Evolutionary conservation across 2,329 filamentous ascomycete species (phyloP).

Genomic region (Corinectria fuckeliana): DNA sequence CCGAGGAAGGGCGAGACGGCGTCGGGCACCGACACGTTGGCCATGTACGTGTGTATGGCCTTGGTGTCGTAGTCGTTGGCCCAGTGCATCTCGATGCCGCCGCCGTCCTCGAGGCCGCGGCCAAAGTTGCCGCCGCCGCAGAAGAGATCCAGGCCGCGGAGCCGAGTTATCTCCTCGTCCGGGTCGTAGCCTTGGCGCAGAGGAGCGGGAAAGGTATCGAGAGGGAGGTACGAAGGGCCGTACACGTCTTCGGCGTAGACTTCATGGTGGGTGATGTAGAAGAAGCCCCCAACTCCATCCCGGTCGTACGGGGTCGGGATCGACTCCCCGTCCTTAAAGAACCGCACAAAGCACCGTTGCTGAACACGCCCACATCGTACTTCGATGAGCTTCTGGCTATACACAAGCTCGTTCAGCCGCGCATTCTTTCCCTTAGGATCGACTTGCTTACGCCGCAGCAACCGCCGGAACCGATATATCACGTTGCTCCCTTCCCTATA

Average conservation of each 20-base stretch:
- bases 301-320: conserved; percentile 70
- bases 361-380: conserved; percentile 52
- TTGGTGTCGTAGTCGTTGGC: conserved; percentile 69
- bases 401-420: conserved; percentile 65
- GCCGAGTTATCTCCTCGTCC: conserved; percentile 39
- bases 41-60: conserved; percentile 76
- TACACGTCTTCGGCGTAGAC: not conserved
- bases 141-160: conserved; percentile 74
- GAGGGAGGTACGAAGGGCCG: conserved; percentile 40
- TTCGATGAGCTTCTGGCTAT: conserved; percentile 53
- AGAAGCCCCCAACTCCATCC: conserved; percentile 70
- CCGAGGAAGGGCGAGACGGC: conserved; percentile 66
- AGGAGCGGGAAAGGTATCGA: conserved; percentile 43
- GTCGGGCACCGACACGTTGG: conserved; percentile 59
- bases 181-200: conserved; percentile 65
- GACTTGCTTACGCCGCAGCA: conserved; percentile 57
- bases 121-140: conserved; percentile 82
- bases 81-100: conserved; percentile 68
- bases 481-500: conserved; percentile 24
- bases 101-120: conserved; percentile 75
- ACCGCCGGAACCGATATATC: conserved; percentile 53
- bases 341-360: conserved; percentile 65
- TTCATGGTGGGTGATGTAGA: conserved; percentile 61
- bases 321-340: conserved; percentile 51
- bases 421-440: conserved; percentile 41